Conservation (phyloP, 2,329 filamentous ascomycete species). For the Pseudocercospora vitis region DNA sequence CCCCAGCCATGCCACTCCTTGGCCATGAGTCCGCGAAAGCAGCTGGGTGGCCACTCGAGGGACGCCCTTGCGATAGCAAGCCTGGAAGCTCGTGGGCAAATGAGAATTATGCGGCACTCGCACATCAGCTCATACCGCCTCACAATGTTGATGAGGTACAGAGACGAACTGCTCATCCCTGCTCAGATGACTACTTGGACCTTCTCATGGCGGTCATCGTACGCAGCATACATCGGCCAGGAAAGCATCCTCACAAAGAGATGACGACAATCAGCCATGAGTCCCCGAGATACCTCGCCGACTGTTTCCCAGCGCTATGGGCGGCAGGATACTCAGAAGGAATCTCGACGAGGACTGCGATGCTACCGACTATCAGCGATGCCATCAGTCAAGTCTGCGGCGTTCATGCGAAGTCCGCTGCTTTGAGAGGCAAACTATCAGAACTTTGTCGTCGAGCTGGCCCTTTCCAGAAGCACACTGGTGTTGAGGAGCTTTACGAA, state of each 20-base stretch:
- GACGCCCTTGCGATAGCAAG: too few species aligned
- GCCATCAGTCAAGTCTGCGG: constrained; percentile 30
- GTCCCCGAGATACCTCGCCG: constrained; percentile 38
- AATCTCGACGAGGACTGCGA: constrained; percentile 32
- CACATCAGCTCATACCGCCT: too few species aligned
- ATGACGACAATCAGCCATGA: constrained; percentile 38
- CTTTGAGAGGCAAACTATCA: constrained; percentile 18
- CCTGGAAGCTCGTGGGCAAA: too few species aligned
- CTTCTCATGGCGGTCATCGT: constrained; percentile 32
- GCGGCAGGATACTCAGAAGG: constrained; percentile 40
- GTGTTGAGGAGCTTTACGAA: background rate
- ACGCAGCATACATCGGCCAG: constrained; percentile 37
- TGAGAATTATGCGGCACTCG: too few species aligned
- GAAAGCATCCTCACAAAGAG: constrained; percentile 28
- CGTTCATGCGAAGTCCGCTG: constrained; percentile 11
- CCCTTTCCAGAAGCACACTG: background rate
- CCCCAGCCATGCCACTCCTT: too few species aligned
- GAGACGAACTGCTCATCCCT: too few species aligned
- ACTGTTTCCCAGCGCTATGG: constrained; percentile 44
- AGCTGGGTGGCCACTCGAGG: too few species aligned
- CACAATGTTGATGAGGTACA: too few species aligned
- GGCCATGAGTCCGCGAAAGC: too few species aligned
- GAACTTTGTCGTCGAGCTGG: constrained; percentile 13
- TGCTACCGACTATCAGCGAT: constrained; percentile 43
- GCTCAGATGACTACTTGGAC: background rate